Evolutionary conservation across 2,329 filamentous ascomycete species (phyloP).

Genomic region (Chrysosporium queenslandicum): DNA sequence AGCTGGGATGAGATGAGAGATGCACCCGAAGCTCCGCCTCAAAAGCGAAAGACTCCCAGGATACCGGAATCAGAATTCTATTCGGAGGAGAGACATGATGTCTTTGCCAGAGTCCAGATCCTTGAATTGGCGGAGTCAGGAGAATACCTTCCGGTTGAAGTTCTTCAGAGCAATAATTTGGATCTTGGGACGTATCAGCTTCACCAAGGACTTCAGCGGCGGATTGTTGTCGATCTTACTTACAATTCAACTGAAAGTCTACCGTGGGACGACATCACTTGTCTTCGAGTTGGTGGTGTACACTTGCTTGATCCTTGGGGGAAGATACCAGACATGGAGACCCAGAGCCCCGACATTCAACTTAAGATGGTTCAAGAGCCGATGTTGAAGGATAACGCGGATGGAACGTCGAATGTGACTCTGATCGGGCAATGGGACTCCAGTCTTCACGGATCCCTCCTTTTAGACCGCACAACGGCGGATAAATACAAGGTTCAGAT

Average conservation of each 20-base stretch:
- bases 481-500: slow-evolving; percentile 89
- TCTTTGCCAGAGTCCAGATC: slow-evolving; percentile 79
- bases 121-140: slow-evolving; percentile 86
- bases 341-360: slow-evolving; percentile 60
- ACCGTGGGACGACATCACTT: slow-evolving; percentile 75
- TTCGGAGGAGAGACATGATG: slow-evolving; percentile 84
- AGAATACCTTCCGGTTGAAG: slow-evolving; percentile 84
- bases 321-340: slow-evolving; percentile 69
- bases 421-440: slow-evolving; percentile 95
- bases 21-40: slow-evolving; percentile 45
- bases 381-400: slow-evolving; percentile 70
- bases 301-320: slow-evolving; percentile 75
- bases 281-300: slow-evolving; percentile 68
- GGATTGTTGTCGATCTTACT: slow-evolving; percentile 77
- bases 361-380: slow-evolving; percentile 71
- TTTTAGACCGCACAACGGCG: slow-evolving; percentile 87
- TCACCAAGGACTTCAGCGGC: slow-evolving; percentile 84
- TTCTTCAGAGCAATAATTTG: slow-evolving; percentile 71
- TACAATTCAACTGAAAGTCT: slow-evolving; percentile 82
- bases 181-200: slow-evolving; percentile 90
- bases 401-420: slow-evolving; percentile 79
- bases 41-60: slow-evolving; percentile 53
- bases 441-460: slow-evolving; percentile 77
- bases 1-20: slow-evolving; percentile 99
- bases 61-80: slow-evolving; percentile 89